Evolutionary conservation across 192 early-diverging fungal species (phyloP).

Genomic region (Coemansia sp.): DNA sequence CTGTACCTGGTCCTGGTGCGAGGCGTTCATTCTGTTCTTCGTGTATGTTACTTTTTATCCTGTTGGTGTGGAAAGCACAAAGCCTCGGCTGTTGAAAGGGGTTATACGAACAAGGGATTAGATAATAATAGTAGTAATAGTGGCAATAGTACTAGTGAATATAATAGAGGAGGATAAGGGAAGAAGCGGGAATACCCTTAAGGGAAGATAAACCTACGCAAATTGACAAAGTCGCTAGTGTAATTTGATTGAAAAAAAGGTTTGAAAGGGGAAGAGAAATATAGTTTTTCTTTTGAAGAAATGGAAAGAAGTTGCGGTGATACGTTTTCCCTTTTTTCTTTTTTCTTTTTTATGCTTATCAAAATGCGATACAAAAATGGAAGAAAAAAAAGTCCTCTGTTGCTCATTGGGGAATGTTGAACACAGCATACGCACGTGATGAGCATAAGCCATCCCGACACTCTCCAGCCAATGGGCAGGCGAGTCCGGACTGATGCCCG

Average conservation of each 20-base stretch:
- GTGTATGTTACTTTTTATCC: not conserved
- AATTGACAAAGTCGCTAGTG: too few species aligned
- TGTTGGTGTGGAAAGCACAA: not conserved
- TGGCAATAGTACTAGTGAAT: too few species aligned
- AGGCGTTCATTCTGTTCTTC: slow-evolving; percentile 15
- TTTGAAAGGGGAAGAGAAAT: not conserved
- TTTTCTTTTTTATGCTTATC: too few species aligned
- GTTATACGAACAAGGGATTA: not conserved
- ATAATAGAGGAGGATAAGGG: too few species aligned
- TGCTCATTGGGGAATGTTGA: not conserved
- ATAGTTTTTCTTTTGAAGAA: not conserved
- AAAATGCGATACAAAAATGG: not conserved
- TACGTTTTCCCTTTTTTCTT: too few species aligned
- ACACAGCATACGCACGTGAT: not conserved
- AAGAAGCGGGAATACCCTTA: too few species aligned
- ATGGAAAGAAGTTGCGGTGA: not conserved
- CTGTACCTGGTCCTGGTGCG: slow-evolving; percentile 30
- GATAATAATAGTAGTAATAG: not conserved
- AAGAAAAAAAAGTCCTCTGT: not conserved
- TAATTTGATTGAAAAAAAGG: too few species aligned
- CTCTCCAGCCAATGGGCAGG: not conserved
- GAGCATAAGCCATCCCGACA: not conserved
- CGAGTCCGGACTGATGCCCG: not conserved
- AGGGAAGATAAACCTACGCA: too few species aligned
- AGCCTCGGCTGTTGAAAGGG: too few species aligned